Percentiles rank a stretch among this genome's conserved stretches.
These are phyloP conservation scores for Neonectria hederae DNA, from an alignment of 2,329 filamentous ascomycete species.

Conservation along the genomic window DNA sequence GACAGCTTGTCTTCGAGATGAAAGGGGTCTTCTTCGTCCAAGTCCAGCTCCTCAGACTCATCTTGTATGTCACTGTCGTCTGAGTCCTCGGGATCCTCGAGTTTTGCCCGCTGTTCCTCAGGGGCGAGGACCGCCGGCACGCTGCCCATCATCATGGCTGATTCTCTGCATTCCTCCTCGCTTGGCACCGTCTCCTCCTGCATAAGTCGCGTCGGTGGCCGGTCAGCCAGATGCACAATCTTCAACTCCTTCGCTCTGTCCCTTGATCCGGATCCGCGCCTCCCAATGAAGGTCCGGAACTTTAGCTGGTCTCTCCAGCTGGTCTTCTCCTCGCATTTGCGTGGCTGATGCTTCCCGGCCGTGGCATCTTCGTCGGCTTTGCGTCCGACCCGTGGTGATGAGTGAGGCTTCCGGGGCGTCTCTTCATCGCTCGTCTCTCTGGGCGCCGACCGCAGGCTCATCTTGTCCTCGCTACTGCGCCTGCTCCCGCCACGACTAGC, in stretches of 20 bases:
- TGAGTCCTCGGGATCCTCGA: not conserved
- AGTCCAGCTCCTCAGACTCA: not conserved
- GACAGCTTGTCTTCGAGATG: constrained; percentile 10
- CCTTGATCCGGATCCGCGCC: constrained; percentile 12
- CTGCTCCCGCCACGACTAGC: not conserved
- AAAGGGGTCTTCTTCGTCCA: not conserved
- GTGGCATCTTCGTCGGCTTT: not conserved
- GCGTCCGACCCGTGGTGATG: not conserved
- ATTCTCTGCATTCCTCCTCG: not conserved
- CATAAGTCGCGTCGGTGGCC: not conserved
- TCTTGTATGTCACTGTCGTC: not conserved
- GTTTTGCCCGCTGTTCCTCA: not conserved
- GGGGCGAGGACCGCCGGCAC: not conserved
- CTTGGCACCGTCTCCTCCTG: not conserved
- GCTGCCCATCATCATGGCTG: not conserved
- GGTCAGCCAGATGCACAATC: not conserved
- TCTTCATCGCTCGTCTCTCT: not conserved
- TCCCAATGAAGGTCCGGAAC: constrained; percentile 14
- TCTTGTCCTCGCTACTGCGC: not conserved
- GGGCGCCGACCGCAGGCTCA: not conserved
- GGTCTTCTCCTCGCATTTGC: constrained; percentile 1
- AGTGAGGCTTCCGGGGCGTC: not conserved
- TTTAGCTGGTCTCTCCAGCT: constrained; percentile 19
- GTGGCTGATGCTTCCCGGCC: not conserved
- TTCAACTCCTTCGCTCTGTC: not conserved